Evolutionary conservation across 306 rosid genomes (phyloP).

Genomic region (Citrullus amarus): DNA sequence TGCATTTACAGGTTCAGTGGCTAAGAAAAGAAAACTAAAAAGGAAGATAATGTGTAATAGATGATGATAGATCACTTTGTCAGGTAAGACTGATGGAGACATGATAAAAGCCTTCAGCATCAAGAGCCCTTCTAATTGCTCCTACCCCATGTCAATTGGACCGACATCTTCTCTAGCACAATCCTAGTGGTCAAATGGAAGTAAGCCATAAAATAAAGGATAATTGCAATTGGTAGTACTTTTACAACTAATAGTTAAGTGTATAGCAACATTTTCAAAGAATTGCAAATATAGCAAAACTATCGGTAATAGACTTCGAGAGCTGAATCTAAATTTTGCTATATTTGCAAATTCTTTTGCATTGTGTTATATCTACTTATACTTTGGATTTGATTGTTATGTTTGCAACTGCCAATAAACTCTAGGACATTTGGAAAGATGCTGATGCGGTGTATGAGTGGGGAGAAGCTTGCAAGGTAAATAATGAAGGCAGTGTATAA

Average conservation of each 20-base stretch:
- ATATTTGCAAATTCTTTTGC: too few species aligned
- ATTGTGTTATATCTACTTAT: too few species aligned
- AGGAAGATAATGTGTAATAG: not conserved
- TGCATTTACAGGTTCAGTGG: not conserved
- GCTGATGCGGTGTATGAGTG: not conserved
- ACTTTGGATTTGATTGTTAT: too few species aligned
- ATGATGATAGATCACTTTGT: conserved; percentile 49
- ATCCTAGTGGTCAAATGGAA: conserved; percentile 35
- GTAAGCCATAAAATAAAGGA: not conserved
- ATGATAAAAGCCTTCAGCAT: conserved; percentile 87
- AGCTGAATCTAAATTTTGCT: too few species aligned
- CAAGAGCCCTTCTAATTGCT: conserved; percentile 78
- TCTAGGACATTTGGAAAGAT: not conserved
- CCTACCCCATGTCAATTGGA: conserved; percentile 98
- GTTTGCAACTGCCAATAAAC: not conserved
- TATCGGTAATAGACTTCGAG: too few species aligned
- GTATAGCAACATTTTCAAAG: too few species aligned
- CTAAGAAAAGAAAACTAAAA: conserved; percentile 10
- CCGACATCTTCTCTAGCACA: conserved; percentile 96
- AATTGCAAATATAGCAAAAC: too few species aligned
- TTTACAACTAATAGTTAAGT: too few species aligned
- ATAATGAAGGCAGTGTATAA: not conserved
- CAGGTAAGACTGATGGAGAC: conserved; percentile 85
- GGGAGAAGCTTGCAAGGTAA: not conserved
- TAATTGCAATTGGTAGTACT: too few species aligned